A percentile compares a stretch with the other conserved stretches of the same genome.
Evolutionary conservation across 371 early-diverging fungal species (phyloP).

Genomic region (Mucor irregularis): DNA sequence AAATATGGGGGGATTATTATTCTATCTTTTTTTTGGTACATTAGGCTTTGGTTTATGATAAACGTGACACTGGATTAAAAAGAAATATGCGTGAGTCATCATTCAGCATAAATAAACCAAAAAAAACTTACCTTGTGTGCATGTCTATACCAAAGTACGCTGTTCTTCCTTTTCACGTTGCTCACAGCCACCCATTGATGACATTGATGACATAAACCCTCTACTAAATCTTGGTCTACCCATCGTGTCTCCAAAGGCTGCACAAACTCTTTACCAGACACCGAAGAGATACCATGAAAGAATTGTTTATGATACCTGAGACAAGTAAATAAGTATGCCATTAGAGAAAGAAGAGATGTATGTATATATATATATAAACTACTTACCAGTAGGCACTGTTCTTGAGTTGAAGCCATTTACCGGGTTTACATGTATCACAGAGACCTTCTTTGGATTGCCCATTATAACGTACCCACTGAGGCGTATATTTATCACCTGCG

Average conservation of each 20-base stretch:
- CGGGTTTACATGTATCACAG: constrained; percentile 86
- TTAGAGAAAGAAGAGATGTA: too few relatives aligned
- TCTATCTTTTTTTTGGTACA: constrained; percentile 27
- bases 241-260: constrained; percentile 76
- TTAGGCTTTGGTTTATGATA: constrained; percentile 77
- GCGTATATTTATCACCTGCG: constrained; percentile 84
- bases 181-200: constrained; percentile 82
- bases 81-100: background rate
- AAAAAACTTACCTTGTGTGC: constrained; percentile 70
- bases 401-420: constrained; percentile 91
- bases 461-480: constrained; percentile 80
- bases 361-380: background rate
- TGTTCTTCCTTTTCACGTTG: constrained; percentile 76
- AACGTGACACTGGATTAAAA: constrained; percentile 68
- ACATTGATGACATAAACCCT: constrained; percentile 90
- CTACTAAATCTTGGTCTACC: constrained; percentile 67
- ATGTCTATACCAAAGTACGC: constrained; percentile 88
- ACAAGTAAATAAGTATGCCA: too few relatives aligned
- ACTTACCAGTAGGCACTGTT: constrained; percentile 89
- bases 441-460: constrained; percentile 87
- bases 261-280: constrained; percentile 79
- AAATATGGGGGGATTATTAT: background rate
- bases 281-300: constrained; percentile 89
- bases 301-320: constrained; percentile 93
- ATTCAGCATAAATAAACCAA: background rate